Conservation (phyloP, 441 rosid genomes). For the Brassica balearica region DNA sequence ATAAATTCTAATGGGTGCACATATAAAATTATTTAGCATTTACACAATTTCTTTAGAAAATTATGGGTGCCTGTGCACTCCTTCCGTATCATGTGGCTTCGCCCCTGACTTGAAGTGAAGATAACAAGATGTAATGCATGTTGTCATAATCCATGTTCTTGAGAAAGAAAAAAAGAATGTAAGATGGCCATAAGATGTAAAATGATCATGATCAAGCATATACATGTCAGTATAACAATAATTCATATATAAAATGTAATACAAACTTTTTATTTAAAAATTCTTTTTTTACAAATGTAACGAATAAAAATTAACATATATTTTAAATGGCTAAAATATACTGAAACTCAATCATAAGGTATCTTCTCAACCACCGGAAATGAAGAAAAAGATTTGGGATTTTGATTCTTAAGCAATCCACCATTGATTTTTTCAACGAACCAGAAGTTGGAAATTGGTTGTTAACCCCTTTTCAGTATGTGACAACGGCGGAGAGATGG, state of each 20-base stretch:
- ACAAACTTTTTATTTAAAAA: too few species aligned
- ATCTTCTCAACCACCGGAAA: slow-evolving; percentile 62
- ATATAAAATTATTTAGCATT: too few species aligned
- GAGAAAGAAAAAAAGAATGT: background rate
- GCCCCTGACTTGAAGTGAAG: slow-evolving; percentile 65
- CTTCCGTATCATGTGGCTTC: too few species aligned
- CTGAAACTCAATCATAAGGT: slow-evolving; percentile 83
- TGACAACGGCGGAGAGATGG: too few species aligned
- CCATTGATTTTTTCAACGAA: too few species aligned
- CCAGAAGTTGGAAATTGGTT: too few species aligned
- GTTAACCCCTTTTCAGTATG: too few species aligned
- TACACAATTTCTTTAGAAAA: too few species aligned
- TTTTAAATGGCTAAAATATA: slow-evolving; percentile 72
- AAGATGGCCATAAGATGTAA: background rate
- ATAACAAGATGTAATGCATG: slow-evolving; percentile 59
- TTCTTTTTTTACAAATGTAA: background rate
- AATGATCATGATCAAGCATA: slow-evolving; percentile 10
- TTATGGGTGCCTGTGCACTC: too few species aligned
- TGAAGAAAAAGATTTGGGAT: slow-evolving; percentile 33
- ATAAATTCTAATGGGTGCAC: too few species aligned
- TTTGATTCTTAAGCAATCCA: slow-evolving; percentile 42
- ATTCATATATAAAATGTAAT: background rate
- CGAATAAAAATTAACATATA: background rate
- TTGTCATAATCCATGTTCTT: background rate
- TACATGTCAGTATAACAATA: slow-evolving; percentile 29